These are phyloP conservation scores for Ganoderma sp. DNA, from an alignment of 1,284 basidiomycete species.

Conservation along the genomic window DNA sequence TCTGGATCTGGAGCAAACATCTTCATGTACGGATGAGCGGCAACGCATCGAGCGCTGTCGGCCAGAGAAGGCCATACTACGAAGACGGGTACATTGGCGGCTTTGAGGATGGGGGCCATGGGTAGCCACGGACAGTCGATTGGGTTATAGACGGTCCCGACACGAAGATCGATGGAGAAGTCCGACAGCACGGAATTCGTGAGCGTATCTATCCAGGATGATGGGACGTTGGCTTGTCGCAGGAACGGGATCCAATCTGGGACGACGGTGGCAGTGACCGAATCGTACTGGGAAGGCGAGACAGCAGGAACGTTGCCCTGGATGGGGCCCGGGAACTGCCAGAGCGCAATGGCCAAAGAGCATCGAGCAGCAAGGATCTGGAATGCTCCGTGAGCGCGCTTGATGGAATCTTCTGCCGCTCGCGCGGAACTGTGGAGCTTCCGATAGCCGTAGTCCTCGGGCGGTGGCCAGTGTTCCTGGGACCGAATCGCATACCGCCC, in stretches of 20 bases:
- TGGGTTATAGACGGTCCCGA: neutral
- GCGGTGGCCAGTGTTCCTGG: neutral
- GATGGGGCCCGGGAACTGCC: neutral
- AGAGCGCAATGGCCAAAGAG: neutral
- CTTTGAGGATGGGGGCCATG: neutral
- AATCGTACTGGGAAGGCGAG: neutral
- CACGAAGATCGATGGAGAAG: neutral
- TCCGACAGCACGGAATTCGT: neutral
- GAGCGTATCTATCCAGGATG: neutral
- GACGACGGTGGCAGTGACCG: neutral
- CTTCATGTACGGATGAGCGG: neutral
- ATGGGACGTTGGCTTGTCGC: neutral
- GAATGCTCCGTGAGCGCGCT: neutral
- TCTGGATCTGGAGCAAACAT: neutral
- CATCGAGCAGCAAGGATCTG: neutral
- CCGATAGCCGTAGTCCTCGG: neutral
- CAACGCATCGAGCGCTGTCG: neutral
- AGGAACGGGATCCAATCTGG: neutral
- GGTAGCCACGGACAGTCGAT: neutral
- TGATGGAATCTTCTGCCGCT: neutral
- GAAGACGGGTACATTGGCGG: neutral
- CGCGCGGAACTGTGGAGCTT: neutral
- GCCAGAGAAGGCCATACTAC: neutral
- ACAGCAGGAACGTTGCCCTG: rapidly evolving
- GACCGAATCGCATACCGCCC: neutral